phyloP scores from a whole-genome alignment of 805 yeast genomes.

The Candida insectorum region DNA sequence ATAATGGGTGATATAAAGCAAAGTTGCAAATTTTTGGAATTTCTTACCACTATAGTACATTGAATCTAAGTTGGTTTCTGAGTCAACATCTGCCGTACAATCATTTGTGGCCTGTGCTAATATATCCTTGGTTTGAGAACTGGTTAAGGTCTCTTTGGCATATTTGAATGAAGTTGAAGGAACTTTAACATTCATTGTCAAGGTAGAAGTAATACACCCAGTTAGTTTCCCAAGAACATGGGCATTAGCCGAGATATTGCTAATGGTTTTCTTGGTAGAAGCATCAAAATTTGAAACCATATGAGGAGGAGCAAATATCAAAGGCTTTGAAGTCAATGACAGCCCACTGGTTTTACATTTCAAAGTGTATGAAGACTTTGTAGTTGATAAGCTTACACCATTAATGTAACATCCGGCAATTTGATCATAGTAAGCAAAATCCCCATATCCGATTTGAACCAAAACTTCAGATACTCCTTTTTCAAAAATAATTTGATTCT shows the following conservation, averaged over 20 bases:
- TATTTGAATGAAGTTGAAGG: constrained; percentile 4
- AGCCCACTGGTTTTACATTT: constrained; percentile 42
- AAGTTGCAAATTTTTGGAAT: constrained; percentile 19
- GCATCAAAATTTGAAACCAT: constrained; percentile 46
- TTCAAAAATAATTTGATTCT: constrained; percentile 16
- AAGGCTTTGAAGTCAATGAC: constrained; percentile 39
- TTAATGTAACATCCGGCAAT: constrained; percentile 64
- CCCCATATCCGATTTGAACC: constrained; percentile 27
- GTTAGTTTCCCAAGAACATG: constrained; percentile 48
- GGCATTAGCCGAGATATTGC: constrained; percentile 42
- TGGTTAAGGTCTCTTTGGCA: constrained; percentile 4
- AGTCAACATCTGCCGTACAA: constrained; percentile 15
- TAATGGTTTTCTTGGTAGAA: constrained; percentile 21
- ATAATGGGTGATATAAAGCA: constrained; percentile 18
- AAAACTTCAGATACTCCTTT: constrained; percentile 14
- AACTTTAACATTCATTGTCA: constrained; percentile 23
- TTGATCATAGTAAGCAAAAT: constrained; percentile 41
- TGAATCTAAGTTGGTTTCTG: constrained; percentile 15
- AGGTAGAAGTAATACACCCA: constrained; percentile 40
- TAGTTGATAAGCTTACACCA: constrained; percentile 39
- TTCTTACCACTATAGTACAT: constrained; percentile 24
- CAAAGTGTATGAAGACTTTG: constrained; percentile 36
- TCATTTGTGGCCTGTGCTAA: constrained; percentile 15
- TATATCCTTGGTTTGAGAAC: constrained; percentile 10
- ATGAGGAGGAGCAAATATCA: constrained; percentile 69